Percentiles rank a stretch among this genome's conserved stretches.
Evolutionary conservation across 148 eudicot species (phyloP).

Genomic region (Selenicereus undatus): DNA sequence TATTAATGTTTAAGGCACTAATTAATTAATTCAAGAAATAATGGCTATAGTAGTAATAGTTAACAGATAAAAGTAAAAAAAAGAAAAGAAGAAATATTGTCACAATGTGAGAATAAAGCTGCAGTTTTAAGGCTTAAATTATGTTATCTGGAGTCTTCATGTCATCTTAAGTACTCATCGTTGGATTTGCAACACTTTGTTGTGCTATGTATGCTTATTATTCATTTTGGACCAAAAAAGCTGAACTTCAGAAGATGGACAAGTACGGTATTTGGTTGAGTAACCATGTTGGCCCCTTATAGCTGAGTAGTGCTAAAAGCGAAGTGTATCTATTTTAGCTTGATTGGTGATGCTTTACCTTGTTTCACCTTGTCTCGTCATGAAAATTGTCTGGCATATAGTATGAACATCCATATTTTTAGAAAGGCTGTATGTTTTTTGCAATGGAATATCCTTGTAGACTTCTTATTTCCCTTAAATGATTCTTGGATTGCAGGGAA

Average conservation of each 20-base stretch:
- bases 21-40: not conserved
- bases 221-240: not conserved
- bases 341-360: not conserved
- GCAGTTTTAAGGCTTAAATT: not conserved
- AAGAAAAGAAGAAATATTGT: not conserved
- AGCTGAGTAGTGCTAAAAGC: not conserved
- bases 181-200: not conserved
- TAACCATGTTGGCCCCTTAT: constrained; percentile 1
- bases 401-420: not conserved
- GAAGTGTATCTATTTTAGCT: not conserved
- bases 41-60: not conserved
- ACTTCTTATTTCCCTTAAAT: not conserved
- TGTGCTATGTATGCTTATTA: not conserved
- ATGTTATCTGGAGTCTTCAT: not conserved
- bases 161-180: not conserved
- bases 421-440: not conserved
- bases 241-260: not conserved
- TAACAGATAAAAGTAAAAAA: not conserved
- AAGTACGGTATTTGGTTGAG: not conserved
- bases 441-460: not conserved
- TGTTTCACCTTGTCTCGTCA: not conserved
- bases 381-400: not conserved
- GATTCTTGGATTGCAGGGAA: constrained; percentile 52
- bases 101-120: not conserved
- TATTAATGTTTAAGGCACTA: not conserved